Percentiles rank a stretch among this genome's conserved stretches.
Evolutionary conservation across 2,329 filamentous ascomycete genomes (phyloP).

Genomic region (Neopestalotiopsis sp.): DNA sequence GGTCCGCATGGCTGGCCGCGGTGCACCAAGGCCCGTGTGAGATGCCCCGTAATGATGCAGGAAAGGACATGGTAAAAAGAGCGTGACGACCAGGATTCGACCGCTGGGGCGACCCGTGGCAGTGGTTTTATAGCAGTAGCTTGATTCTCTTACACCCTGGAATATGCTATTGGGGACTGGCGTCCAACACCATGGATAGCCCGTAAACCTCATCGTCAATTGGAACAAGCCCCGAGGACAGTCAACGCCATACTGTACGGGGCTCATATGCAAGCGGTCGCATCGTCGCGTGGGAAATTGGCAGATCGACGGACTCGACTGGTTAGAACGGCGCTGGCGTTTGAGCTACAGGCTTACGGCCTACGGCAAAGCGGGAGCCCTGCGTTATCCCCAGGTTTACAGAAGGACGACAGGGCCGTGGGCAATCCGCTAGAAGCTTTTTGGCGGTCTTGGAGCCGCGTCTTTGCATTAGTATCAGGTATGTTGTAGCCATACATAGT

Average conservation of each 20-base stretch:
- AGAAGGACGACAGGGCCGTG: constrained; percentile 8
- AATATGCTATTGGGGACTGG: constrained; percentile 20
- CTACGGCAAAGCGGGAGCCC: constrained; percentile 15
- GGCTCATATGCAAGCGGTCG: constrained; percentile 2
- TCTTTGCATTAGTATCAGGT: constrained; percentile 21
- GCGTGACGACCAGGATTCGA: constrained; percentile 19
- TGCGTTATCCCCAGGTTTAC: constrained; percentile 7
- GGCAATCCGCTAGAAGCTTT: constrained; percentile 1
- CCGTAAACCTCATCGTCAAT: neutral
- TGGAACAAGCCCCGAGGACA: constrained; percentile 6
- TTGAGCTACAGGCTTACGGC: neutral
- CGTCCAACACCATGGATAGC: neutral
- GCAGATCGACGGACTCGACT: neutral
- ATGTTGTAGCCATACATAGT: neutral
- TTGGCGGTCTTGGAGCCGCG: constrained; percentile 14
- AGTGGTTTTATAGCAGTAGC: constrained; percentile 38
- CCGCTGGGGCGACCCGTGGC: constrained; percentile 37
- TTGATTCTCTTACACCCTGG: constrained; percentile 20
- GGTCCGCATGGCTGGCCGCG: neutral
- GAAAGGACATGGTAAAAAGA: neutral
- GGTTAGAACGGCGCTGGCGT: constrained; percentile 3
- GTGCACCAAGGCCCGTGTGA: neutral
- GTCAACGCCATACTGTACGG: constrained; percentile 24
- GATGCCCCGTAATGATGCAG: neutral
- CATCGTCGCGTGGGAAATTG: constrained; percentile 14